These are phyloP conservation scores for Penicillium flavigenum DNA, from an alignment of 495 filamentous ascomycete genomes.

Conservation along the genomic window DNA sequence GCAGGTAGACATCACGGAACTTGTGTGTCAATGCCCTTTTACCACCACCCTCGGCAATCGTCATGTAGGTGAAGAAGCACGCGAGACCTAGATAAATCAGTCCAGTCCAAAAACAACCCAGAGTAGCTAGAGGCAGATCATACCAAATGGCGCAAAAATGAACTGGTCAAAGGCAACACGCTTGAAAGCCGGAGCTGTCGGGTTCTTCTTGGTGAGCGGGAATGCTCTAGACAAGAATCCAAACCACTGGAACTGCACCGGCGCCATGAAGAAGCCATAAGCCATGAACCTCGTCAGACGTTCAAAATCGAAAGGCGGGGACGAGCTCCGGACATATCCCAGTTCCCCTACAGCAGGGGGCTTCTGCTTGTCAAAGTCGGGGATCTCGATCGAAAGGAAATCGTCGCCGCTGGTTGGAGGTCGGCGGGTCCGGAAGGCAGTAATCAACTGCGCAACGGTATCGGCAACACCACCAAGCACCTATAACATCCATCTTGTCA, in stretches of 20 bases:
- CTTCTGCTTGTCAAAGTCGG: constrained; percentile 83
- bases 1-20: constrained; percentile 88
- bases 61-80: constrained; percentile 95
- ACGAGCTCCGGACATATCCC: constrained; percentile 62
- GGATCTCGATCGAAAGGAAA: constrained; percentile 82
- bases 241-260: constrained; percentile 97
- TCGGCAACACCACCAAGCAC: constrained; percentile 89
- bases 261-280: constrained; percentile 94
- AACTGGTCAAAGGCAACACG: constrained; percentile 91
- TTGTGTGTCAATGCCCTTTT: constrained; percentile 76
- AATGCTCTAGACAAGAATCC: constrained; percentile 79
- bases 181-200: constrained; percentile 77
- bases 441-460: constrained; percentile 92
- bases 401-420: constrained; percentile 58
- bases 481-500: constrained; percentile 40
- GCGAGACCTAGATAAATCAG: constrained; percentile 60
- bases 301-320: constrained; percentile 93
- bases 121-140: constrained; percentile 15
- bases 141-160: constrained; percentile 90
- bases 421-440: constrained; percentile 67
- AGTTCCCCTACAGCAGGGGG: constrained; percentile 64
- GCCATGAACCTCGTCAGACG: constrained; percentile 90
- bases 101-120: constrained; percentile 16
- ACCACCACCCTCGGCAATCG: constrained; percentile 89
- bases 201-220: constrained; percentile 75